Base-by-base conservation (phyloP, 2,329 filamentous ascomycete genomes). In the Penicillium sp. region DNA sequence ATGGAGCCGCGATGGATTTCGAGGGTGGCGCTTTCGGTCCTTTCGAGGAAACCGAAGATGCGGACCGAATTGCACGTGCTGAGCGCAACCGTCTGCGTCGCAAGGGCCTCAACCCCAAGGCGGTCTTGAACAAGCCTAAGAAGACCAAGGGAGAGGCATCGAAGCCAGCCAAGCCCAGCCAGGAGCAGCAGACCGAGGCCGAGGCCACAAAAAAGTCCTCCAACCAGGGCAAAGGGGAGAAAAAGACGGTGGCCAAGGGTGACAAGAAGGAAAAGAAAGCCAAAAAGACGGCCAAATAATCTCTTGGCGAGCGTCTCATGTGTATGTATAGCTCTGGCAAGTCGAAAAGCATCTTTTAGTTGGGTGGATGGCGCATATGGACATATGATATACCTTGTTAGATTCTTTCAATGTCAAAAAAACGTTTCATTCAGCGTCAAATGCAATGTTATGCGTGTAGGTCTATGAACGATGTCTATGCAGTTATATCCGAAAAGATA, bases 21-120 rank as follows among this genome's bases (percentile, higher is more conserved):
- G 69, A 67, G 6, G 75, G 74, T 15, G 80, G 81, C 52, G 75
- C 75, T 42, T 91, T 91, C 66, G 86, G 83, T 44, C 85, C 80
- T 1, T 92, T 88, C 66, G 82, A 90, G 52, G 86, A 89, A 0
- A 82, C 85, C 0, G 85, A 84, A 65, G 88, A 92, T 64, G 70
- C 78, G 59, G 78, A 82, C 59, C 84, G 86, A 65, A 89, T 91
- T 38, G 80, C 86, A 63, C 82, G 82, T 61, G 86, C 83, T n/a
- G 83, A 84, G 75, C 80, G 81, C 57, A 89, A 86, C 62, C 81
- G 83, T 52, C 80, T 90, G 77, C 82, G 86, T 60, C 81, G 82
- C 62, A 85, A 87, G 66, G 88, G 88, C 52, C 70, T 91, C 46
- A 83, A 91, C 68, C 87, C 87, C 1, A 83, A 80, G 64, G 82